A percentile compares a stretch with the other conserved stretches of the same genome.
Evolutionary conservation across 2,329 filamentous ascomycete genomes (phyloP).

Genomic region (Diaporthe destruens): DNA sequence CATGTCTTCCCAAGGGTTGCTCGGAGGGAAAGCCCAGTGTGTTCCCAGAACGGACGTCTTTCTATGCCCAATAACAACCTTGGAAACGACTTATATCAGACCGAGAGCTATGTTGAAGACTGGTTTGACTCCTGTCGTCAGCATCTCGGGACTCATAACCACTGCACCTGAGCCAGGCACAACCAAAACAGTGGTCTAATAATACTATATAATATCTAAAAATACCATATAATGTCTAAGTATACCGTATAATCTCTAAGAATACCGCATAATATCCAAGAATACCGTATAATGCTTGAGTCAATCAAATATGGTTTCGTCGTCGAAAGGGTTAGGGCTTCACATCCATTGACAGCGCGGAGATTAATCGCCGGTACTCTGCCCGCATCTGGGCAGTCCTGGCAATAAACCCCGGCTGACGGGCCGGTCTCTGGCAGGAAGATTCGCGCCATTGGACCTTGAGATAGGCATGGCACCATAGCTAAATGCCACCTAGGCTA

Average conservation of each 20-base stretch:
- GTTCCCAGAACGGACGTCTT: too few species aligned
- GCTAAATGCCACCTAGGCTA: background rate
- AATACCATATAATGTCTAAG: too few species aligned
- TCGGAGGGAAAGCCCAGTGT: too few species aligned
- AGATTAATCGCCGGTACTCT: conserved; percentile 13
- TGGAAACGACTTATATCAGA: too few species aligned
- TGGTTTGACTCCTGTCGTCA: background rate
- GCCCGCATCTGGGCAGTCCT: background rate
- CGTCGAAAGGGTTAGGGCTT: conserved; percentile 24
- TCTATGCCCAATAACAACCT: too few species aligned
- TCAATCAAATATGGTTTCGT: background rate
- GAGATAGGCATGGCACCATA: conserved; percentile 18
- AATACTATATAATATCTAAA: too few species aligned
- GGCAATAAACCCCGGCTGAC: background rate
- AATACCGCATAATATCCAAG: too few species aligned
- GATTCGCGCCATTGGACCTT: conserved; percentile 3
- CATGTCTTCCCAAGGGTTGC: too few species aligned
- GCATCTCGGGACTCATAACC: background rate
- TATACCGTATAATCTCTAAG: too few species aligned
- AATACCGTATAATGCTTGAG: too few species aligned
- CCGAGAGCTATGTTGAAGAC: background rate
- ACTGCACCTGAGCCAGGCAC: background rate
- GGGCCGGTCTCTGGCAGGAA: conserved; percentile 22
- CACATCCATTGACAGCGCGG: background rate
- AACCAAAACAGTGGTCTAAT: too few species aligned